Conservation (phyloP, 2,329 filamentous ascomycete genomes). For the Cercospora brassicicola region DNA sequence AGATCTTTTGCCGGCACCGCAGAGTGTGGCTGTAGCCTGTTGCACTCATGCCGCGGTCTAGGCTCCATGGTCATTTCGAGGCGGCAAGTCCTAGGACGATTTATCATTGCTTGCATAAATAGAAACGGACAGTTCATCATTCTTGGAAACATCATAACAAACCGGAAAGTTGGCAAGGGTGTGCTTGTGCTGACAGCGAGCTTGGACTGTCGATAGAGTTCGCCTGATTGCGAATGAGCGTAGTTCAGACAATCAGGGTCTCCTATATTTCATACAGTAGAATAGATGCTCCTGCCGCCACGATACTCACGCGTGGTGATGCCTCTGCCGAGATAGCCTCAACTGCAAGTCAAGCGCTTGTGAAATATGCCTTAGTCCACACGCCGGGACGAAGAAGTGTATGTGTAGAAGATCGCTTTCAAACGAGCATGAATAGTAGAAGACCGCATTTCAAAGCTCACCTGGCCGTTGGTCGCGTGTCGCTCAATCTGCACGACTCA, state of each 20-base stretch:
- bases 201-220: slow-evolving; percentile 7
- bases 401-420: background rate
- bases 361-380: background rate
- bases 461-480: background rate
- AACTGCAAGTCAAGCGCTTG: background rate
- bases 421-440: background rate
- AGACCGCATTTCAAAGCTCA: background rate
- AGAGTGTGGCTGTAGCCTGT: background rate
- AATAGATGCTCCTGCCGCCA: background rate
- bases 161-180: slow-evolving; percentile 1
- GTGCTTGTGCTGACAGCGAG: background rate
- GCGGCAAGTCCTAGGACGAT: background rate
- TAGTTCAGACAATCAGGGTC: background rate
- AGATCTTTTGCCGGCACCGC: background rate
- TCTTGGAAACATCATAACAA: slow-evolving; percentile 7
- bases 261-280: background rate
- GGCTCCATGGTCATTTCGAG: background rate
- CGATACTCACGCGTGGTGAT: background rate
- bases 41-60: background rate
- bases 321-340: background rate
- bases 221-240: background rate
- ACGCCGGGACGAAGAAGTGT: background rate
- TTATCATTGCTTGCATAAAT: background rate
- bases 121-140: slow-evolving; percentile 2
- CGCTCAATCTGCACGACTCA: background rate